phyloP scores from a whole-genome alignment of 2,329 filamentous ascomycete species.

The Neoascochyta sp. region DNA sequence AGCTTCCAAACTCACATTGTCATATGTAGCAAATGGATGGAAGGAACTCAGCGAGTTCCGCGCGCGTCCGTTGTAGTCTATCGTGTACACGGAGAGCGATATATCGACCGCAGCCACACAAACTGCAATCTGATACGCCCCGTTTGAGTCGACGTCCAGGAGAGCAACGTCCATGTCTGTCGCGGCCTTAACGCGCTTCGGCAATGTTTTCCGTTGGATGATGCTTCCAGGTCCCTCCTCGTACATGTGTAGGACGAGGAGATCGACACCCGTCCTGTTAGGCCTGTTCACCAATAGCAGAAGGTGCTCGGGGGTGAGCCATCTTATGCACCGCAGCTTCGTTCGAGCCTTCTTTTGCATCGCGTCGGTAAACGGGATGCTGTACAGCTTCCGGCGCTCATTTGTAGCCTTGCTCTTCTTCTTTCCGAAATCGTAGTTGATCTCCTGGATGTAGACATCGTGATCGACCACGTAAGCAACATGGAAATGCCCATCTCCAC shows the following conservation, averaged over 20 bases:
- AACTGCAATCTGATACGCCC: slow-evolving; percentile 71
- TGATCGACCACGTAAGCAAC: slow-evolving; percentile 76
- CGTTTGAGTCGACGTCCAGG: slow-evolving; percentile 56
- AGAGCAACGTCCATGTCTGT: slow-evolving; percentile 74
- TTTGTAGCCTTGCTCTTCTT: slow-evolving; percentile 36
- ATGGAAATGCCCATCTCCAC: slow-evolving; percentile 60
- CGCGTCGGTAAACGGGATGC: slow-evolving; percentile 27
- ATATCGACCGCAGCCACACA: slow-evolving; percentile 77
- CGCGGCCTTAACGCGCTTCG: slow-evolving; percentile 66
- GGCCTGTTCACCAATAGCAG: slow-evolving; percentile 56
- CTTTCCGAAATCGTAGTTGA: slow-evolving; percentile 50
- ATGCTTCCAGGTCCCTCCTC: slow-evolving; percentile 52
- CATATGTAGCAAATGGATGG: slow-evolving; percentile 49
- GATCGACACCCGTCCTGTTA: slow-evolving; percentile 53
- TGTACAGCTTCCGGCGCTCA: slow-evolving; percentile 28
- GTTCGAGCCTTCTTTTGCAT: slow-evolving; percentile 42
- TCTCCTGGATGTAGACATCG: slow-evolving; percentile 65
- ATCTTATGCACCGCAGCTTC: slow-evolving; percentile 56
- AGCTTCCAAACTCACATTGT: slow-evolving; percentile 44
- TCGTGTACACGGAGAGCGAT: slow-evolving; percentile 71
- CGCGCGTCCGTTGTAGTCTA: slow-evolving; percentile 61
- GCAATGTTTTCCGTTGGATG: slow-evolving; percentile 56
- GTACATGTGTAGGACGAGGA: slow-evolving; percentile 58
- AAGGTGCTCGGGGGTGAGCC: slow-evolving; percentile 52
- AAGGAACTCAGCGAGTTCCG: slow-evolving; percentile 48